Base-by-base conservation (phyloP, 1,284 basidiomycete genomes). In the Ustilago vetiveriae region DNA sequence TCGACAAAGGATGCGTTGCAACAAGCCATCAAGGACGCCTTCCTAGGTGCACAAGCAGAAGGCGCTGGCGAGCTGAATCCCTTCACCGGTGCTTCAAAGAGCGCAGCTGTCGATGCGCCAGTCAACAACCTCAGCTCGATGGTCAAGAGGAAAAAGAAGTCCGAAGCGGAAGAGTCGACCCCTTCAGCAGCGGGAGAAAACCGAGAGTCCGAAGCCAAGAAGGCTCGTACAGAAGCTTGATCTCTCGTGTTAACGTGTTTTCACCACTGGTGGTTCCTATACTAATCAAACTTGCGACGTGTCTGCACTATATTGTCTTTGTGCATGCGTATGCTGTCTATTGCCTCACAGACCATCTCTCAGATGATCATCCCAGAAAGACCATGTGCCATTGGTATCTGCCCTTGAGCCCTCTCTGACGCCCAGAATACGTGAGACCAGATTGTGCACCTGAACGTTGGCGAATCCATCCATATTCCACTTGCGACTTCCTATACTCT, bases 361-460 rank as follows among this genome's bases (percentile, higher is more conserved):
- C 19, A 66, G 63, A 36, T 66, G 63, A 3, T 29, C 1, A 33
- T 58, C 51, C 63, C 63, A 66, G 33, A 66, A 66, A 2, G 23
- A 9, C 47, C 51, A 55, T 5, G 51, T 59, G 0, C 63, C 64
- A 32, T 67, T 57, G 0, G 50, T 67, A 2, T 38, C 6, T 3
- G 64, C 53, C 27, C 64, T 42, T 11, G 33, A 43, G 17, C 29
- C 11, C 7, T 44, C 72, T 57, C 87, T 86, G 37, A 93, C 86
- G 2, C 87, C 88, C 32, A 94, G 83, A 41, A 94, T 83, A 75
- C 87, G 88, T 83, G 89, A 87, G 48, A 94, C 86, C 17, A 95
- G 87, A 64, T 89, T 89, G 82, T 94, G 94, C 30, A 95, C 84
- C 83, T 95, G 88, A 35, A 93, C 87, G 70, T 94, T 95, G 78